Conservation (phyloP, 352 stramenopile genomes). For the Stephanocyclus meneghinianus region DNA sequence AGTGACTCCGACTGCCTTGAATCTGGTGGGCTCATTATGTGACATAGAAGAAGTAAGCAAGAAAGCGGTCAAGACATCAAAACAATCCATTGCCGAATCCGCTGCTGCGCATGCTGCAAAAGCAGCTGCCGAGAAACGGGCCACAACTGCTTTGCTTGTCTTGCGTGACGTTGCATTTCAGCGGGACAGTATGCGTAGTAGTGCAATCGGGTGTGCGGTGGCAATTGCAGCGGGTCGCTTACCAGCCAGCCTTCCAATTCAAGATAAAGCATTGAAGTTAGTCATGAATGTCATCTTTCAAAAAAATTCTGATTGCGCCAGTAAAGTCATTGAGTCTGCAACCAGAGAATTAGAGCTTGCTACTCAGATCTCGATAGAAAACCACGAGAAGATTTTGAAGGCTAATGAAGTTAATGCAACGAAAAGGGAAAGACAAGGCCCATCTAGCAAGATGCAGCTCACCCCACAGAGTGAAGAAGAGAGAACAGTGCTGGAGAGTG, state of each 20-base stretch:
- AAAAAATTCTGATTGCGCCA: constrained; percentile 59
- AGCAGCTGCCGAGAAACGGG: constrained; percentile 76
- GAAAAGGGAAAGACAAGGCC: constrained; percentile 32
- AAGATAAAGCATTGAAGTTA: constrained; percentile 79
- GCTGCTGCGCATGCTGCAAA: constrained; percentile 68
- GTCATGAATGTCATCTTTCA: constrained; percentile 81
- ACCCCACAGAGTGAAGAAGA: constrained; percentile 64
- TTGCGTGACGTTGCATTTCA: constrained; percentile 77
- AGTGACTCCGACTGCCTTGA: constrained; percentile 56
- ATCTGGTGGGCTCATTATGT: constrained; percentile 65
- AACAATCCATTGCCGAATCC: constrained; percentile 68
- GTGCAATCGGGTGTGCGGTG: constrained; percentile 65
- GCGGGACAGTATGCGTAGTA: constrained; percentile 39
- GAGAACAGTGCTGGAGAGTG: constrained; percentile 62
- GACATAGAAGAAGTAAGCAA: constrained; percentile 79
- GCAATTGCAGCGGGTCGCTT: constrained; percentile 67
- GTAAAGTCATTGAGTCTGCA: constrained; percentile 66
- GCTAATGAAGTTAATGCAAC: constrained; percentile 61
- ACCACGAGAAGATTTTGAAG: constrained; percentile 60
- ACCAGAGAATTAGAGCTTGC: constrained; percentile 63
- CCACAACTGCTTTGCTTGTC: constrained; percentile 67
- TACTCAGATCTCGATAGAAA: constrained; percentile 59
- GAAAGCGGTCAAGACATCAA: constrained; percentile 64
- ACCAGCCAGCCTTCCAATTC: constrained; percentile 56
- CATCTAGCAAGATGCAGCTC: constrained; percentile 39